Conservation (phyloP, 352 stramenopile genomes). For the Globisporangium okanoganense region DNA sequence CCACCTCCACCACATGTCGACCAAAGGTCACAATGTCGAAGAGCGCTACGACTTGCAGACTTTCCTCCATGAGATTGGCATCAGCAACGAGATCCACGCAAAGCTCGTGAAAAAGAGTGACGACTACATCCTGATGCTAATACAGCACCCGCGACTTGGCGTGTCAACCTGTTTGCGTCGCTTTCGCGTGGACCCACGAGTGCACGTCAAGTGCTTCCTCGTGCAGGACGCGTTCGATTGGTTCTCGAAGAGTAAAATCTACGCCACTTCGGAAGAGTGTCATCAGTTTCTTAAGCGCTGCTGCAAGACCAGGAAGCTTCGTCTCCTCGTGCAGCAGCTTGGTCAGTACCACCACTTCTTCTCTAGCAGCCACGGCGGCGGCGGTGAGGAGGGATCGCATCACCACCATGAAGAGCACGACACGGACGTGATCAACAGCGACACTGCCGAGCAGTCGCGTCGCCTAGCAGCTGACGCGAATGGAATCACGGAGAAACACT, state of each 20-base stretch:
- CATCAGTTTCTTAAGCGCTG: conserved; percentile 66
- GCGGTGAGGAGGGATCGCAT: background rate
- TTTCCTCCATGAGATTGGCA: conserved; percentile 48
- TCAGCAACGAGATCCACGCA: conserved; percentile 43
- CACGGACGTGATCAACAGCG: background rate
- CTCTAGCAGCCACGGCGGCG: conserved; percentile 13
- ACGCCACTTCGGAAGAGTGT: conserved; percentile 26
- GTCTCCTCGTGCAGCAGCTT: conserved; percentile 57
- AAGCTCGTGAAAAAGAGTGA: conserved; percentile 49
- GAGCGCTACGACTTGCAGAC: conserved; percentile 18
- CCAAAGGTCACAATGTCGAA: background rate
- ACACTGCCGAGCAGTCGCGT: background rate
- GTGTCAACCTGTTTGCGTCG: conserved; percentile 42
- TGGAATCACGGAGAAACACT: conserved; percentile 17
- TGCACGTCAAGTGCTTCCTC: conserved; percentile 71
- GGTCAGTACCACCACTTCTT: conserved; percentile 49
- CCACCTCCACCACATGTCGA: conserved; percentile 5
- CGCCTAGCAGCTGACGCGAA: background rate
- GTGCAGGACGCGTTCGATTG: conserved; percentile 67
- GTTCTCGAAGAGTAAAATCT: conserved; percentile 49
- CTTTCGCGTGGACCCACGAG: conserved; percentile 70
- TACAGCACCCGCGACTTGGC: conserved; percentile 51
- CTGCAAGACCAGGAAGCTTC: conserved; percentile 70
- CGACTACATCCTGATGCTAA: conserved; percentile 71
- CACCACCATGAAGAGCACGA: background rate